Evolutionary conservation across 208 protist genomes (phyloP), one percentile per base, ranked within the genome.

Genomic region (Trypanosoma melophagium): DNA sequence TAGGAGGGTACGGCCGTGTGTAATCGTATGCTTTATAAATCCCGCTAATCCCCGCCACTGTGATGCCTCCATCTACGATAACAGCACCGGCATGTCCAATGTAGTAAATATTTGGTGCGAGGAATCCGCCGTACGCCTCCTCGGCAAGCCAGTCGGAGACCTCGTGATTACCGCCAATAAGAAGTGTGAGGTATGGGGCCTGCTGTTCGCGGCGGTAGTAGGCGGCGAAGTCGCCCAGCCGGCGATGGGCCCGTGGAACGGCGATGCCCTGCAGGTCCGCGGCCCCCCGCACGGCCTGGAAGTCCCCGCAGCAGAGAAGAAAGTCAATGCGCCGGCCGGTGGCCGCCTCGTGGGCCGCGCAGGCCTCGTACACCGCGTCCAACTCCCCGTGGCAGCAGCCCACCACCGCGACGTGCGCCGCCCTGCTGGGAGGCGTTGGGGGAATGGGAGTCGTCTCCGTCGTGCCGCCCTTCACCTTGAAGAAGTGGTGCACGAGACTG

Each of bases 141-240:
- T 98, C 93, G 45, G 86, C 91, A 14, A 99, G 80, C 82, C 98
- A 84, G 62, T 98, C 97, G 2, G 89, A 97, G 12, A 96, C 96
- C 76, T 99, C 98, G 79, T 99, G 98, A 79, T 99, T 99, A 50
- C 98, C 98, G 21, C 98, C 98, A 53, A 99, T 87, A 74, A 99
- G 99, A 14, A 99, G 74, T 19, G 99, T 99, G 12, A 99, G 81
- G 17, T 99, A 93, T 12, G 98, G 98, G n/a, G 98, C 98, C 16
- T 52, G 41, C 53, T 76, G 74, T 49, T 92, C 72, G 22, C 87
- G 83, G 12, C 76, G 72, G 71, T 97, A 98, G 80, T 99, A 99
- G 53, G 97, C 86, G 68, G 96, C 86, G 73, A 99, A 99, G 61
- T 94, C 89, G 16, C 93, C 89, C 65, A 99, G 79, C 7, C 49